These are phyloP conservation scores for Marchantia paleacea DNA, from an alignment of 225 moss, liverwort and hornwort species.

Conservation along the genomic window DNA sequence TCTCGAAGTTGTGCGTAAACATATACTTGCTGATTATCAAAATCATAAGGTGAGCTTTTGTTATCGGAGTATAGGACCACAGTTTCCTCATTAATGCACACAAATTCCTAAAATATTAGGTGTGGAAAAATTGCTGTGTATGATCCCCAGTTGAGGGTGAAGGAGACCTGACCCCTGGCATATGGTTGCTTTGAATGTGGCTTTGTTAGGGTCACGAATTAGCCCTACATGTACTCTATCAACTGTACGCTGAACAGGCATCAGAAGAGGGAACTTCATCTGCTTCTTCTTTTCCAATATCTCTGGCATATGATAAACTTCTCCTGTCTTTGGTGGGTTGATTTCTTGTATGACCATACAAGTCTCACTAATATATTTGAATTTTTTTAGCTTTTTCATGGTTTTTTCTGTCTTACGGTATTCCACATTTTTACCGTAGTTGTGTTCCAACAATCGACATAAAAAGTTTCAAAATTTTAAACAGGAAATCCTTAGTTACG, in stretches of 20 bases:
- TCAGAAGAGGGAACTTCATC: constrained; percentile 44
- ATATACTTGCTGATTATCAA: constrained; percentile 94
- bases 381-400: neutral
- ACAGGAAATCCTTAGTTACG: neutral
- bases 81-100: too few species aligned
- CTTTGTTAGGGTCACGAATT: constrained; percentile 87
- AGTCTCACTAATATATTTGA: neutral
- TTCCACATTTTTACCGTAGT: too few species aligned
- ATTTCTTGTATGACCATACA: constrained; percentile 7
- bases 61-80: neutral
- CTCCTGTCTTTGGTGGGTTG: constrained; percentile 71
- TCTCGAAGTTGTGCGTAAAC: constrained; percentile 81
- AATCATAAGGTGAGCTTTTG: constrained; percentile 63
- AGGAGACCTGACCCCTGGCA: neutral
- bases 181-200: neutral
- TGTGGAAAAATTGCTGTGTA: neutral
- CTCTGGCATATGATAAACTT: constrained; percentile 82
- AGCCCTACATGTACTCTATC: constrained; percentile 94
- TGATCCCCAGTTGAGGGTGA: neutral
- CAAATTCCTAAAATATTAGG: too few species aligned
- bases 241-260: constrained; percentile 83
- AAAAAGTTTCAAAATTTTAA: too few species aligned
- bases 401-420: too few species aligned
- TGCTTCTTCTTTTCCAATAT: constrained; percentile 52
- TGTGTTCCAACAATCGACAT: too few species aligned